These are phyloP conservation scores for Leucosporidium yakuticum DNA, from an alignment of 768 basidiomycete species.

Conservation along the genomic window DNA sequence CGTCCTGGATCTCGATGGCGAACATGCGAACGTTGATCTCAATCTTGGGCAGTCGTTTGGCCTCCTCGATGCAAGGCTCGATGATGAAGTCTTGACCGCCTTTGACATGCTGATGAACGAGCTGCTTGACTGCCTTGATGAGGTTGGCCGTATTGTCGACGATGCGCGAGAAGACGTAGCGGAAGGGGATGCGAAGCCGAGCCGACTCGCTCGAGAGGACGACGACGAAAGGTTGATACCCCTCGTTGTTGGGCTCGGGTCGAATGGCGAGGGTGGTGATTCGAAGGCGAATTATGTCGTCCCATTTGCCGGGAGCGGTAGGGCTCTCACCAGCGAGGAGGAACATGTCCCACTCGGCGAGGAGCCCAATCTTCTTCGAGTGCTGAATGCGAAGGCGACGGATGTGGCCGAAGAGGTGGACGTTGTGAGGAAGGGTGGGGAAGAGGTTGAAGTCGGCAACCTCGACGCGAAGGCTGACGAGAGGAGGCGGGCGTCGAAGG, in stretches of 20 bases:
- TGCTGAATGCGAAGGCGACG: constrained; percentile 31
- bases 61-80: constrained; percentile 62
- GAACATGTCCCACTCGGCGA: constrained; percentile 45
- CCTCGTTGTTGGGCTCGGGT: constrained; percentile 32
- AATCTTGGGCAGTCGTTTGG: constrained; percentile 65
- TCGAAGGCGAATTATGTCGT: constrained; percentile 62
- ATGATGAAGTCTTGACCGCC: constrained; percentile 55
- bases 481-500: constrained; percentile 10
- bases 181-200: constrained; percentile 70
- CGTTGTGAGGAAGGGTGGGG: constrained; percentile 44
- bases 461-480: constrained; percentile 14
- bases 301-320: constrained; percentile 55
- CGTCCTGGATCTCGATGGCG: constrained; percentile 73
- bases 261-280: constrained; percentile 41
- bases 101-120: constrained; percentile 54
- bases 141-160: constrained; percentile 64
- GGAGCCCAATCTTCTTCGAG: constrained; percentile 36
- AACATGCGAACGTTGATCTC: constrained; percentile 57
- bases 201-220: constrained; percentile 58
- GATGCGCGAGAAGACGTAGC: constrained; percentile 68
- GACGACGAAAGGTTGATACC: constrained; percentile 42
- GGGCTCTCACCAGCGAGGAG: constrained; percentile 57
- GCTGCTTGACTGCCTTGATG: constrained; percentile 67
- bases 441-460: constrained; percentile 32
- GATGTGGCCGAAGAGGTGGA: constrained; percentile 41